Evolutionary conservation across 768 basidiomycete genomes (phyloP), one percentile per base, ranked within the genome.

Genomic region (Suillus tomentosus): DNA sequence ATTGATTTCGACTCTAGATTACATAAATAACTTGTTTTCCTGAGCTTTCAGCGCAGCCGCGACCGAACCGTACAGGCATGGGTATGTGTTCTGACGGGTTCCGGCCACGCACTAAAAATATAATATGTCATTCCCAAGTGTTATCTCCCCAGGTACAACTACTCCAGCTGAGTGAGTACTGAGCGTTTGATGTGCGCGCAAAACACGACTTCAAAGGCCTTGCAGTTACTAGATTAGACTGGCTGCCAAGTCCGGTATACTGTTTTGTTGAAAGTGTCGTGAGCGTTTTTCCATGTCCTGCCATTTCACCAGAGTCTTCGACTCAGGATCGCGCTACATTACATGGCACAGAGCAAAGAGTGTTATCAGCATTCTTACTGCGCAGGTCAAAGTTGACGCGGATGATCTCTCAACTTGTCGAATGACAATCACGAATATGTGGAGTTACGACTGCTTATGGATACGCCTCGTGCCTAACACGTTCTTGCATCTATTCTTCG

Each of bases 391-490:
- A 31, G 31, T 7, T 31, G 31, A 31, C 31, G 11, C 4, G 1
- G 31, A 5, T 10, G 9, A 19, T 54, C 11, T 27, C 27, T 27
- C 27, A 27, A 27, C 27, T 54, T 0, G 2, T 14, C 14, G 14
- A 15, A 47, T 47, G n/a, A 19, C 47, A 34, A n/a, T 36, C 53
- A 55, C 13, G n/a, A 31, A 31, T 31, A 31, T 31, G 31, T 36
- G n/a, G 34, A 15, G 34, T 24, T 24, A 6, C 48, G 22, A 7
- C 6, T 4, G 34, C 53, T 56, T 31, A 31, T 31, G 37, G 14
- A 15, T 55, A 22, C 39, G 1, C 56, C 56, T 58, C 56, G 39
- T 42, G 56, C 24, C 56, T 4, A 58, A 40, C 56, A 58, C 55
- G 55, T 56, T 56, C 13, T 15, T 22, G 8, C 36, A 39, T 11